Conservation (phyloP, 2,329 filamentous ascomycete species). For the Fusarium pininemorale region DNA sequence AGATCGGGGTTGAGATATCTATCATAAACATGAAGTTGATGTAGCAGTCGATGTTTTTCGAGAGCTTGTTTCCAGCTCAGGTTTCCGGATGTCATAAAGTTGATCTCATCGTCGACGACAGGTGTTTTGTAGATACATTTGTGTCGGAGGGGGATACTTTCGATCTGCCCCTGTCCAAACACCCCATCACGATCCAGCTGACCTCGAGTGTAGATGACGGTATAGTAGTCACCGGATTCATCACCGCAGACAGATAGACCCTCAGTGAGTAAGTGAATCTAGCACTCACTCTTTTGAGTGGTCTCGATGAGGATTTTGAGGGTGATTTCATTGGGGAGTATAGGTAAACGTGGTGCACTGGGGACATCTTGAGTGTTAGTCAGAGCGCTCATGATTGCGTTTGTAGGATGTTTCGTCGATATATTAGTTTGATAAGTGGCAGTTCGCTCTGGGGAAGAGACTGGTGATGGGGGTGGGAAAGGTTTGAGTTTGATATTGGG, state of each 20-base stretch:
- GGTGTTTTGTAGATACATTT: constrained; percentile 5
- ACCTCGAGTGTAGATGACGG: constrained; percentile 22
- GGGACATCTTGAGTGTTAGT: background rate
- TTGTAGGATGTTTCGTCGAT: background rate
- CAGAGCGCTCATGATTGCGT: background rate
- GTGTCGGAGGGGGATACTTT: background rate
- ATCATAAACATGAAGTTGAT: constrained; percentile 14
- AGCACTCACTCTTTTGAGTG: background rate
- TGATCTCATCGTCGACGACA: background rate
- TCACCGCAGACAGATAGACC: background rate
- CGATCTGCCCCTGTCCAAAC: background rate
- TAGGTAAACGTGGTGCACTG: background rate
- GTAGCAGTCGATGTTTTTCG: background rate
- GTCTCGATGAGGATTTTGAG: constrained; percentile 4
- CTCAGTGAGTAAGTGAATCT: background rate
- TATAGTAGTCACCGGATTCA: background rate
- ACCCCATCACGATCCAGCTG: background rate
- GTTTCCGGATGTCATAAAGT: background rate
- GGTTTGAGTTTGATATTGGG: background rate
- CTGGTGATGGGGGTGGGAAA: background rate
- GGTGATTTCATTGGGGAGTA: background rate
- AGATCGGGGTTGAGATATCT: background rate
- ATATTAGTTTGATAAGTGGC: background rate
- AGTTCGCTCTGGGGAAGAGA: background rate
- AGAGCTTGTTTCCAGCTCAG: background rate